phyloP scores from a whole-genome alignment of 2,329 filamentous ascomycete species.

The Corynespora cassiicola region DNA sequence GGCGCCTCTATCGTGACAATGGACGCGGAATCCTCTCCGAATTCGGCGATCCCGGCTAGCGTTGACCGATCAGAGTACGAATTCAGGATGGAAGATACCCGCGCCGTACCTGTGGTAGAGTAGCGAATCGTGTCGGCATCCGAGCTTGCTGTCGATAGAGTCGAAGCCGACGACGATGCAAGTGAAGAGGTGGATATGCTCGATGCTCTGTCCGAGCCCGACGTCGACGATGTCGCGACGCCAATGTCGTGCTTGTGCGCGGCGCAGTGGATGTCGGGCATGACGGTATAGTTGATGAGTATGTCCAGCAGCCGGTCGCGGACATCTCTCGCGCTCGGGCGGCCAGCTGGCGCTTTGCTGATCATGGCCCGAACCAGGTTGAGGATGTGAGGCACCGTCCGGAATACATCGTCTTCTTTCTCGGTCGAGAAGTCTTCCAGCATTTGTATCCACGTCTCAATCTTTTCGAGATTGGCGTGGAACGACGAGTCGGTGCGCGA shows the following conservation, averaged over 20 bases:
- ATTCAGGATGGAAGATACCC: constrained; percentile 36
- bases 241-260: constrained; percentile 39
- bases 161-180: constrained; percentile 24
- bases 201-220: constrained; percentile 35
- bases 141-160: constrained; percentile 18
- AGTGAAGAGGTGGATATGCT: constrained; percentile 29
- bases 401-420: constrained; percentile 44
- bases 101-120: constrained; percentile 26
- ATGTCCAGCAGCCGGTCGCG: constrained; percentile 45
- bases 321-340: constrained; percentile 51
- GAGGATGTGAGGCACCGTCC: constrained; percentile 50
- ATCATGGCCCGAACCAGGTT: constrained; percentile 52
- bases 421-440: constrained; percentile 64
- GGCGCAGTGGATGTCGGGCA: constrained; percentile 43
- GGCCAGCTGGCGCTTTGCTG: constrained; percentile 44
- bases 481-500: constrained; percentile 74
- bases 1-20: constrained; percentile 30
- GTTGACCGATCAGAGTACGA: constrained; percentile 38
- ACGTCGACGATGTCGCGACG: constrained; percentile 26
- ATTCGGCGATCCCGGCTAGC: constrained; percentile 38
- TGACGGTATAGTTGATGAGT: constrained; percentile 34
- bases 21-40: constrained; percentile 31
- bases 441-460: constrained; percentile 71
- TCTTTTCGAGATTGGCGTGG: constrained; percentile 72
- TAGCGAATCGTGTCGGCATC: constrained; percentile 40